phyloP scores from a whole-genome alignment of 2,329 filamentous ascomycete species.

The Talaromyces albobiverticillius region DNA sequence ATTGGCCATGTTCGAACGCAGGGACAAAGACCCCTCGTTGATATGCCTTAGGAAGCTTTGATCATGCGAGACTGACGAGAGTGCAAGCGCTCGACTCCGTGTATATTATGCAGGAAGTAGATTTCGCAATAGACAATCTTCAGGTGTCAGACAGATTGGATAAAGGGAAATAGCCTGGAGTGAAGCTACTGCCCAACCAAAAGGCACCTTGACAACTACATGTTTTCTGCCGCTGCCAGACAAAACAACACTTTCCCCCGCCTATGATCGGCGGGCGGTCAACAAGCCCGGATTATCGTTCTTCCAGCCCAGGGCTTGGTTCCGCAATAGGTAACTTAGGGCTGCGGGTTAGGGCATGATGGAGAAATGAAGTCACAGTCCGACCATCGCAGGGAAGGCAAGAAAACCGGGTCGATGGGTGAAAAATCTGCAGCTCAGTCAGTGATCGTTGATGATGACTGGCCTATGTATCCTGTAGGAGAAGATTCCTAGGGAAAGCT shows the following conservation, averaged over 20 bases:
- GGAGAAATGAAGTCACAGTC: constrained; percentile 22
- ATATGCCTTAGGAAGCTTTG: background rate
- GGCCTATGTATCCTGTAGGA: no score
- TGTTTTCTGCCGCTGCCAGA: background rate
- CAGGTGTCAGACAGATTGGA: background rate
- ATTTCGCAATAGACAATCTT: no score
- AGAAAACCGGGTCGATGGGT: no score
- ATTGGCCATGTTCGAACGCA: constrained; percentile 58
- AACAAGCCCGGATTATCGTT: constrained; percentile 18
- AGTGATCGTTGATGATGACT: no score
- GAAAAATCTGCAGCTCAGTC: no score
- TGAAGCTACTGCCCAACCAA: background rate
- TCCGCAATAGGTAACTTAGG: constrained; percentile 26
- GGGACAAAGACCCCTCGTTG: background rate
- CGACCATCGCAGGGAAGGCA: constrained; percentile 1
- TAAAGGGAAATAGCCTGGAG: background rate
- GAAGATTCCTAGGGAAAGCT: no score
- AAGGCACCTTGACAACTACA: background rate
- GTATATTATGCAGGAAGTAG: background rate
- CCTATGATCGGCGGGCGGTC: constrained; percentile 14
- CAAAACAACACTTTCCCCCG: constrained; percentile 10
- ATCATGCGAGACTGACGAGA: background rate
- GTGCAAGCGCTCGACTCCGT: background rate
- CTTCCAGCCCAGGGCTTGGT: constrained; percentile 29
- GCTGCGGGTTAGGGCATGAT: constrained; percentile 14